Percentiles rank a stretch among this genome's conserved stretches.
Evolutionary conservation across 257 asterid genomes (phyloP).

Genomic region (Solanum rostratum): DNA sequence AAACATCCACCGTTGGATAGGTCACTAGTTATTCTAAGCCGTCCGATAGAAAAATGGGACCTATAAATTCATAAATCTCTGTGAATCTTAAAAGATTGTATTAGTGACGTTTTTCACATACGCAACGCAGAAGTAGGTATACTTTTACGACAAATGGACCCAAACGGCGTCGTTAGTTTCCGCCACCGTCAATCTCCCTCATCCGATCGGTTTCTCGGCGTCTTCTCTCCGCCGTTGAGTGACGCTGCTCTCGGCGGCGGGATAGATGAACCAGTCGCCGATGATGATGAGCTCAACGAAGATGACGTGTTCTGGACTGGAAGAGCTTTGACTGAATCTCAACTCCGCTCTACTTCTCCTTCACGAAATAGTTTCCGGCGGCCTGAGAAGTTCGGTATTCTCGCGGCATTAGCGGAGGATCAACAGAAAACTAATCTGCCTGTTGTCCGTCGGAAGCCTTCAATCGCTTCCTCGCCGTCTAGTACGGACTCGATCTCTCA

Average conservation of each 20-base stretch:
- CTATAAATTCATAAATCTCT: background rate
- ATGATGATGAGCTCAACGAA: slow-evolving; percentile 59
- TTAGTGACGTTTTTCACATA: background rate
- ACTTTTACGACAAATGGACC: slow-evolving; percentile 26
- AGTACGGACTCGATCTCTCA: background rate
- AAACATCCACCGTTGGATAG: background rate
- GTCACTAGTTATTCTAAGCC: background rate
- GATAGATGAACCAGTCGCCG: slow-evolving; percentile 3
- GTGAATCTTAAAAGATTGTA: background rate
- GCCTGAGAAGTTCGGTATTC: slow-evolving; percentile 55
- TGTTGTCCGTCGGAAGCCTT: slow-evolving; percentile 29
- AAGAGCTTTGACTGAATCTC: slow-evolving; percentile 10
- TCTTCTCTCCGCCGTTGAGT: slow-evolving; percentile 51
- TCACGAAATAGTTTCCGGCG: slow-evolving; percentile 6
- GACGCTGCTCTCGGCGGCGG: background rate
- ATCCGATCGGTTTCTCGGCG: slow-evolving; percentile 50
- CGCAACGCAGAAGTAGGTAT: background rate
- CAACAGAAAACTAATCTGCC: slow-evolving; percentile 17
- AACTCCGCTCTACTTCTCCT: slow-evolving; percentile 17
- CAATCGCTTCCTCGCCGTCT: slow-evolving; percentile 8
- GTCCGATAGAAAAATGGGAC: background rate
- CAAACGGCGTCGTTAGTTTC: slow-evolving; percentile 20
- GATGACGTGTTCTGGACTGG: slow-evolving; percentile 61
- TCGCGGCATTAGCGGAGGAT: slow-evolving; percentile 52
- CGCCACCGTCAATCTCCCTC: slow-evolving; percentile 59